Evolutionary conservation across 805 yeast species (phyloP).

Genomic region (Lachancea cidri): DNA sequence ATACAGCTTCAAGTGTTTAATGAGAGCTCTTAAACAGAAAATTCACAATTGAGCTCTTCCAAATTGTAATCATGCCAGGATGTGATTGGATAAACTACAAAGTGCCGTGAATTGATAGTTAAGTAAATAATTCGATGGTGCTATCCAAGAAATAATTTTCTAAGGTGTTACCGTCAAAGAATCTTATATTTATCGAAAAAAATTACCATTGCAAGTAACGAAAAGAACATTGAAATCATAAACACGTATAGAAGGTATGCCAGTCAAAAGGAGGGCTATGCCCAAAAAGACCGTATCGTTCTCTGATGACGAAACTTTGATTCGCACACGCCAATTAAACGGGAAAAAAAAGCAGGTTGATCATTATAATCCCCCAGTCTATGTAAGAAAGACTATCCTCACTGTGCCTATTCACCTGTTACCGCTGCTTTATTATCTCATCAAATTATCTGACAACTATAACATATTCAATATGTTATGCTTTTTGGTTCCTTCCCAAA

Average conservation of each 20-base stretch:
- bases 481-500: conserved; percentile 32
- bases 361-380: conserved; percentile 31
- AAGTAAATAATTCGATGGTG: too few relatives aligned
- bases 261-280: conserved; percentile 18
- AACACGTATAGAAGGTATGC: conserved; percentile 11
- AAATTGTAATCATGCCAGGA: too few relatives aligned
- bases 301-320: conserved; percentile 31
- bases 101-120: too few relatives aligned
- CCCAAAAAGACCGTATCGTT: conserved; percentile 30
- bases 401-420: conserved; percentile 32
- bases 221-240: background rate
- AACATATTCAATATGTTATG: conserved; percentile 24
- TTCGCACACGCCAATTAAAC: conserved; percentile 13
- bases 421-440: conserved; percentile 31
- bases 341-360: conserved; percentile 20
- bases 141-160: too few relatives aligned
- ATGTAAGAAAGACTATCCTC: conserved; percentile 24
- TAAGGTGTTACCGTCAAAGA: too few relatives aligned
- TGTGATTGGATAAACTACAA: too few relatives aligned
- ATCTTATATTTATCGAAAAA: background rate
- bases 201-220: background rate
- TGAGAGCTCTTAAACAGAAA: too few relatives aligned
- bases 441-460: conserved; percentile 26
- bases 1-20: too few relatives aligned
- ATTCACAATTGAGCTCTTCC: too few relatives aligned